phyloP scores from a whole-genome alignment of 257 asterid genomes.

The Capsicum baccatum region DNA sequence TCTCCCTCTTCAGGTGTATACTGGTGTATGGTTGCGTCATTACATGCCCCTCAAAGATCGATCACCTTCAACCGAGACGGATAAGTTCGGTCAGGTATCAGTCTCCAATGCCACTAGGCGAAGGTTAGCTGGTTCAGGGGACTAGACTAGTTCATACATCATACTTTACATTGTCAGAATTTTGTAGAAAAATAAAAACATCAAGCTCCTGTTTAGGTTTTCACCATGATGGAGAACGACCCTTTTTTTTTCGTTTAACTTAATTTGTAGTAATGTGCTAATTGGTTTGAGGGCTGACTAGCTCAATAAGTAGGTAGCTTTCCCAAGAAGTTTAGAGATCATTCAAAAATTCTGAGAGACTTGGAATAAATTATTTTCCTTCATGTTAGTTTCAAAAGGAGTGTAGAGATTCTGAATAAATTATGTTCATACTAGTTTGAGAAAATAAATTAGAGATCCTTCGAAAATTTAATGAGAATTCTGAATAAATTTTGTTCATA shows the following conservation, averaged over 20 bases:
- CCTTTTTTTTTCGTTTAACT: background rate
- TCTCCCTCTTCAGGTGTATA: constrained; percentile 64
- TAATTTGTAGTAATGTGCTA: background rate
- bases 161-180: background rate
- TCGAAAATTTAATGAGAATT: too few species aligned
- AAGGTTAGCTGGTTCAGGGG: constrained; percentile 83
- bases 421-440: too few species aligned
- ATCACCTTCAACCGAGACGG: constrained; percentile 45
- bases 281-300: background rate
- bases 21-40: constrained; percentile 89
- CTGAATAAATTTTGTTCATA: too few species aligned
- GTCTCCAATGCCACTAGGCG: constrained; percentile 90
- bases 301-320: too few species aligned
- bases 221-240: background rate
- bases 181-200: background rate
- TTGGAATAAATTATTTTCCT: too few species aligned
- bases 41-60: constrained; percentile 71
- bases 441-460: too few species aligned
- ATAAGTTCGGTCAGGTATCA: constrained; percentile 79
- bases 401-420: too few species aligned
- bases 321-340: too few species aligned
- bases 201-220: background rate
- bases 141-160: constrained; percentile 41
- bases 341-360: too few species aligned
- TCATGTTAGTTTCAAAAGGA: too few species aligned